These are phyloP conservation scores for Pyrus communis DNA, from an alignment of 306 rosid genomes.

Conservation along the genomic window DNA sequence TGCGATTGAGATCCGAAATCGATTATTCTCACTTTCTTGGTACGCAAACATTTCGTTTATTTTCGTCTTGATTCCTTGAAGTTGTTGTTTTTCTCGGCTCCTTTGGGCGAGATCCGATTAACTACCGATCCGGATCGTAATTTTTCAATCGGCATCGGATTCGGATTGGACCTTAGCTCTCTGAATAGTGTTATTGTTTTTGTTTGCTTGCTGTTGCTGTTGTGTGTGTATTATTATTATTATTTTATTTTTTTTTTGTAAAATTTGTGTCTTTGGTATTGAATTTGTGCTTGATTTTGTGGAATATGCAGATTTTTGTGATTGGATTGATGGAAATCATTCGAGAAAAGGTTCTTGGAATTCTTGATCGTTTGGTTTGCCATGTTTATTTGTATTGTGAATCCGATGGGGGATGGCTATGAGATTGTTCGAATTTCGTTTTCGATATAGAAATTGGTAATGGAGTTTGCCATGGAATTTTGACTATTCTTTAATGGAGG, in stretches of 20 bases:
- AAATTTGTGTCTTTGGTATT: background rate
- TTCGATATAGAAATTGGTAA: background rate
- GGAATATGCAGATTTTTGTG: conserved; percentile 41
- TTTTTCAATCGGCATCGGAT: background rate
- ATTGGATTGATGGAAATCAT: conserved; percentile 27
- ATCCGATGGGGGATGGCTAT: conserved; percentile 8
- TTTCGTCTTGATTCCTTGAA: background rate
- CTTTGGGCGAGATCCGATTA: conserved; percentile 10
- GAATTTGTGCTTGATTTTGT: conserved; percentile 10
- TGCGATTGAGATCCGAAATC: conserved; percentile 35
- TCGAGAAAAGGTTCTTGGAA: conserved; percentile 10
- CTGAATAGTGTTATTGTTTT: background rate
- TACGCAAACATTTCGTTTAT: conserved; percentile 16
- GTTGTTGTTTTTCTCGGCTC: background rate
- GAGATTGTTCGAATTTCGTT: conserved; percentile 18
- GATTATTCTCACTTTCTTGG: conserved; percentile 28
- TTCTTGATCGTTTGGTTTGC: background rate
- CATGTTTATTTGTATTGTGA: background rate
- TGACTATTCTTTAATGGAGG: conserved; percentile 16
- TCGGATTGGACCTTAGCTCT: conserved; percentile 35
- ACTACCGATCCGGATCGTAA: conserved; percentile 4
- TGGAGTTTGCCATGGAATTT: conserved; percentile 1
- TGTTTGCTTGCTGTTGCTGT: background rate
- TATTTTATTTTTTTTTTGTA: background rate
- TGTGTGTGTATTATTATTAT: background rate